Percentiles rank a stretch among this genome's conserved stretches.
phyloP scores from a whole-genome alignment of 2,329 filamentous ascomycete genomes.

The Simplicillium sp. region DNA sequence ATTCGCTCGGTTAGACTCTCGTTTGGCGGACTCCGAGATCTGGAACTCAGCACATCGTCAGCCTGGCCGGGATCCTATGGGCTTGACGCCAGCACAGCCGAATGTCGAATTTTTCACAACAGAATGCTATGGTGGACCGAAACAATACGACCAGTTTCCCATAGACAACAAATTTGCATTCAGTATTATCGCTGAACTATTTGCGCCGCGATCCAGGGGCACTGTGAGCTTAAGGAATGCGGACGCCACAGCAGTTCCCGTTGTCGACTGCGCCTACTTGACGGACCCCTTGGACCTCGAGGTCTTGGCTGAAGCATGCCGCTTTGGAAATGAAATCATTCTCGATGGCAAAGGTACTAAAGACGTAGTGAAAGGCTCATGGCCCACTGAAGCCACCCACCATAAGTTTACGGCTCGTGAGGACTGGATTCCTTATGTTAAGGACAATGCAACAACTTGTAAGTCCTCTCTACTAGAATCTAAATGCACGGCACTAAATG shows the following conservation, averaged over 20 bases:
- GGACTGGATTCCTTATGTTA: conserved; percentile 48
- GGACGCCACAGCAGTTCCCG: conserved; percentile 40
- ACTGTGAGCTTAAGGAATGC: conserved; percentile 38
- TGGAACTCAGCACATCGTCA: conserved; percentile 41
- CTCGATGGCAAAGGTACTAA: conserved; percentile 47
- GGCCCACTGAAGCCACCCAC: conserved; percentile 42
- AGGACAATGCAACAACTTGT: conserved; percentile 52
- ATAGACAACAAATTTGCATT: conserved; percentile 45
- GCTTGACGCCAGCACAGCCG: conserved; percentile 43
- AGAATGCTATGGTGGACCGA: conserved; percentile 51
- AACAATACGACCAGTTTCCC: conserved; percentile 45
- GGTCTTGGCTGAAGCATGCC: conserved; percentile 48
- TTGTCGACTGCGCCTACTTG: conserved; percentile 50
- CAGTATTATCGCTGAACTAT: conserved; percentile 47
- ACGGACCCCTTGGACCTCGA: conserved; percentile 47
- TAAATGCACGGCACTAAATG: background rate
- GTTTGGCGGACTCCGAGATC: conserved; percentile 40
- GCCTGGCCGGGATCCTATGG: conserved; percentile 53
- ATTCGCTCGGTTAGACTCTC: conserved; percentile 51
- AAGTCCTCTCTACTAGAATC: conserved; percentile 14
- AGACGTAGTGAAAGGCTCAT: conserved; percentile 49
- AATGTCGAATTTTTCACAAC: conserved; percentile 55
- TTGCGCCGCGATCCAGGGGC: conserved; percentile 46
- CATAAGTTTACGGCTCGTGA: conserved; percentile 42
- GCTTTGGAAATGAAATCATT: conserved; percentile 50